Conservation (phyloP, 129 eudicot species). For the Helianthus tuberosus region DNA sequence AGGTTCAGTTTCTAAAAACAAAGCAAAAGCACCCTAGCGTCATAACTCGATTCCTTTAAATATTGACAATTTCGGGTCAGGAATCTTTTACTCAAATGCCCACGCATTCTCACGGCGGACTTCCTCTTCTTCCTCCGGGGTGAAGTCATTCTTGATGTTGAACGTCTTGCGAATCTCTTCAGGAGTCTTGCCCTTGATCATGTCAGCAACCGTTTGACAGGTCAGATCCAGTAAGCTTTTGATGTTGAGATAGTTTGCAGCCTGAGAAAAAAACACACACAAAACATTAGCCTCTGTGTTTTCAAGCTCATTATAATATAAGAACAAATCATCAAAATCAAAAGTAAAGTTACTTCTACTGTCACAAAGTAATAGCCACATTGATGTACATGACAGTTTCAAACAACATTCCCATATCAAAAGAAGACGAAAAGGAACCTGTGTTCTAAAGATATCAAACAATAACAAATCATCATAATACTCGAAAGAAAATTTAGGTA, state of each 20-base stretch:
- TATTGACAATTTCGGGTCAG: conserved; percentile 19
- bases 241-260: conserved; percentile 79
- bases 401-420: neutral
- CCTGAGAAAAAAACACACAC: conserved; percentile 40
- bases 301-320: neutral
- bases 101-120: conserved; percentile 81
- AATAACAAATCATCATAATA: neutral
- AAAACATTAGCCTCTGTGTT: neutral
- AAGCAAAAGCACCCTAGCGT: neutral
- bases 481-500: neutral
- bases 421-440: neutral
- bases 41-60: neutral
- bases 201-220: conserved; percentile 76
- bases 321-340: too few species aligned
- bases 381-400: neutral
- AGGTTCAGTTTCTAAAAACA: neutral
- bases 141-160: conserved; percentile 81
- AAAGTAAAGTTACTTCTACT: too few species aligned
- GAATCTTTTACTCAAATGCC: conserved; percentile 69
- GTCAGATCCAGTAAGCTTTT: conserved; percentile 71
- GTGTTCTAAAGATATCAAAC: neutral
- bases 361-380: too few species aligned
- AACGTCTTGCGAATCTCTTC: conserved; percentile 85
- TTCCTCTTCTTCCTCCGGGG: conserved; percentile 86
- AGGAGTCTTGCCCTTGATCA: conserved; percentile 80